Conservation (phyloP, 1,284 basidiomycete species). For the Lentinus polychrous region DNA sequence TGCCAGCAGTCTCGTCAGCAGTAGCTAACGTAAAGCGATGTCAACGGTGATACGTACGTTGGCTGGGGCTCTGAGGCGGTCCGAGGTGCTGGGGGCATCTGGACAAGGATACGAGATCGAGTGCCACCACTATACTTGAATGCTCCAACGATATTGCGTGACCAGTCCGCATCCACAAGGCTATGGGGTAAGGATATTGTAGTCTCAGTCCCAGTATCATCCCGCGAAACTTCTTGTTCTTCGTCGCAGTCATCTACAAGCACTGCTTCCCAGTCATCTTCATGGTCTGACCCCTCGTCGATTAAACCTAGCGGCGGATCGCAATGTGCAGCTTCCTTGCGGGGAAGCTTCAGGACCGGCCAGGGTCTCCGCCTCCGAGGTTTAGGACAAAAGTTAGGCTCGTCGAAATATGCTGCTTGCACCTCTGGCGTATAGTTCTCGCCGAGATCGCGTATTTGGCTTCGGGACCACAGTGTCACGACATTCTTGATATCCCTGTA, state of each 20-base stretch:
- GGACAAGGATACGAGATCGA: too few species aligned
- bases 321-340: not conserved
- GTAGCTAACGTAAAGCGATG: too few species aligned
- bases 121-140: too few species aligned
- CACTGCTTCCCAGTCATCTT: constrained; percentile 3
- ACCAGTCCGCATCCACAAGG: too few species aligned
- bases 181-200: too few species aligned
- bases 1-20: not conserved
- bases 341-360: constrained; percentile 19
- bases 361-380: constrained; percentile 16
- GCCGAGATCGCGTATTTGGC: constrained; percentile 27
- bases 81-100: too few species aligned
- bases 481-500: constrained; percentile 13
- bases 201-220: too few species aligned
- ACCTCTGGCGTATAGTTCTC: constrained; percentile 19
- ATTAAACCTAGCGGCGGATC: constrained; percentile 3
- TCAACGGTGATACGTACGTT: too few species aligned
- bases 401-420: constrained; percentile 11
- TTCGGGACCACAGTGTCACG: constrained; percentile 25
- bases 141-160: too few species aligned
- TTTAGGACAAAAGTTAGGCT: constrained; percentile 16
- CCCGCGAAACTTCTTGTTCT: too few species aligned
- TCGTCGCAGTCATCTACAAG: not conserved
- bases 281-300: constrained; percentile 12
- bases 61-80: too few species aligned